phyloP scores from a whole-genome alignment of 345 rosid genomes.

The Pistacia integerrima region DNA sequence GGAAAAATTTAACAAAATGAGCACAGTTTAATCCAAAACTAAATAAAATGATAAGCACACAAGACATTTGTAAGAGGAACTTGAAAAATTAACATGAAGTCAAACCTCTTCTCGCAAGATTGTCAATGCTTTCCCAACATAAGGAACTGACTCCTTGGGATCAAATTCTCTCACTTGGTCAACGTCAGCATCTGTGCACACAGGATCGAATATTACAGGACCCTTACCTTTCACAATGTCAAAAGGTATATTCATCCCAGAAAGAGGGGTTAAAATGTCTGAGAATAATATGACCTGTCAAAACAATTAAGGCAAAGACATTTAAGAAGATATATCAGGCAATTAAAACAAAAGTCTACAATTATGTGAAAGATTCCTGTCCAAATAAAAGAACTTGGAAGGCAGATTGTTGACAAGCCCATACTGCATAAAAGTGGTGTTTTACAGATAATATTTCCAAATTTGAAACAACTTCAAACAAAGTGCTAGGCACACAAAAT shows the following conservation, averaged over 20 bases:
- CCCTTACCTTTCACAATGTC: conserved; percentile 98
- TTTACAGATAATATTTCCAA: neutral
- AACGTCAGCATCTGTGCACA: conserved; percentile 70
- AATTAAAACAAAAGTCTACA: neutral
- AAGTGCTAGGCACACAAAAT: neutral
- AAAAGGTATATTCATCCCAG: conserved; percentile 99
- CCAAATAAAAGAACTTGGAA: neutral
- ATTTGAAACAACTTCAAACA: neutral
- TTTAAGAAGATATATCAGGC: neutral
- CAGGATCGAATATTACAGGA: conserved; percentile 82
- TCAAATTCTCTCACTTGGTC: conserved; percentile 77
- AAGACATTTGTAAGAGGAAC: conserved; percentile 15
- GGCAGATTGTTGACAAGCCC: neutral
- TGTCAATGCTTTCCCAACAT: conserved; percentile 92
- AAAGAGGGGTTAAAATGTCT: conserved; percentile 93
- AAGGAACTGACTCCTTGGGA: conserved; percentile 88
- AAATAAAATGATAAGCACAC: neutral
- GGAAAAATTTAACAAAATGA: conserved; percentile 4
- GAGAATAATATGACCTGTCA: conserved; percentile 93
- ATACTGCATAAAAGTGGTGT: neutral
- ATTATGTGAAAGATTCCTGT: conserved; percentile 8
- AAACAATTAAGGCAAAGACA: conserved; percentile 12
- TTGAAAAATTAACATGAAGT: neutral
- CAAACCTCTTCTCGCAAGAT: conserved; percentile 82
- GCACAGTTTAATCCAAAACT: neutral